phyloP scores from a whole-genome alignment of 2,329 filamentous ascomycete species.

The Alternaria longipes region DNA sequence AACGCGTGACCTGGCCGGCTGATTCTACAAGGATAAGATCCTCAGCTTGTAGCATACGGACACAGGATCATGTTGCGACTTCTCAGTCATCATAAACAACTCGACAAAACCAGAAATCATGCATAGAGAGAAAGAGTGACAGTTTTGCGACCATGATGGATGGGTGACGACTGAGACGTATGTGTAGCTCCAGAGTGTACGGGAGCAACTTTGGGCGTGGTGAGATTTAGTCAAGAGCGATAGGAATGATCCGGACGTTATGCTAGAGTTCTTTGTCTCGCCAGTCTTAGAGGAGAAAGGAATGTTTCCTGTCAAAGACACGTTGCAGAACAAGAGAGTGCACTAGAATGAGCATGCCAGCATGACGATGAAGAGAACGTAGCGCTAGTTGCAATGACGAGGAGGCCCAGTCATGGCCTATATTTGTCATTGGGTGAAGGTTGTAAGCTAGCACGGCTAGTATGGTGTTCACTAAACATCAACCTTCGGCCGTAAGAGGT shows the following conservation, averaged over 20 bases:
- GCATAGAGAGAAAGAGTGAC: too few relatives aligned
- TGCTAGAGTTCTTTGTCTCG: not conserved
- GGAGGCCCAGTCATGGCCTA: not conserved
- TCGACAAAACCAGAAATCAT: too few relatives aligned
- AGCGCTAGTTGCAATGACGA: not conserved
- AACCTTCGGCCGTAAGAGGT: not conserved
- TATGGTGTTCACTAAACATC: not conserved
- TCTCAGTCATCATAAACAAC: too few relatives aligned
- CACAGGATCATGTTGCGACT: too few relatives aligned
- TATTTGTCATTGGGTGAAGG: not conserved
- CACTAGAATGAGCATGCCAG: not conserved
- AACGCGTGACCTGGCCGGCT: too few relatives aligned
- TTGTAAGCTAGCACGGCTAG: not conserved
- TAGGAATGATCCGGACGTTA: not conserved
- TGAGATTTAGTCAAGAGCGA: too few relatives aligned
- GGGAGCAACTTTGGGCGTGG: too few relatives aligned
- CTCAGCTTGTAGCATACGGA: too few relatives aligned
- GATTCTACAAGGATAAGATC: too few relatives aligned
- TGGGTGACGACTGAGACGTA: too few relatives aligned
- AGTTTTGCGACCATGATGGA: too few relatives aligned
- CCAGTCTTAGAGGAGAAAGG: not conserved
- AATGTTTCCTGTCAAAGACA: not conserved
- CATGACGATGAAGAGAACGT: not conserved
- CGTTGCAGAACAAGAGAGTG: not conserved
- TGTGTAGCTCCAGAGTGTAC: too few relatives aligned